Conservation (phyloP, 192 early-diverging fungal species). For the Chytriomyces sp. region DNA sequence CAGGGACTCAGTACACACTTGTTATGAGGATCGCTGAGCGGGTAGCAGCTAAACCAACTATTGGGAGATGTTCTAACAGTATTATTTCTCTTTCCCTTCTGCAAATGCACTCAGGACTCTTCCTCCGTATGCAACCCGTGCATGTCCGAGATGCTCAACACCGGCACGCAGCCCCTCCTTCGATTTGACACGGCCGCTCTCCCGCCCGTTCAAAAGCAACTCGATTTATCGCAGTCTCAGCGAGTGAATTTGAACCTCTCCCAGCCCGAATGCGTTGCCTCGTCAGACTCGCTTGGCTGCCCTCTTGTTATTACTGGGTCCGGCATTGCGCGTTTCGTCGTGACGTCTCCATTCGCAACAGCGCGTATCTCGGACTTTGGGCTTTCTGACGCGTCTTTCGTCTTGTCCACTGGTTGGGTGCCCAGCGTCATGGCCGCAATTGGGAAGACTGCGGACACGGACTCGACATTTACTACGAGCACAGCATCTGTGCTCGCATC, state of each 20-base stretch:
- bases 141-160: neutral
- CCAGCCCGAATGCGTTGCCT: neutral
- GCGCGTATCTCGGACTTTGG: neutral
- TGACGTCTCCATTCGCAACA: neutral
- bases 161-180: neutral
- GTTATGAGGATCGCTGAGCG: neutral
- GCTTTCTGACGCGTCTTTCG: neutral
- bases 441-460: neutral
- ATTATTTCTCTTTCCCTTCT: neutral
- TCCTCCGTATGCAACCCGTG: neutral
- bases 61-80: neutral
- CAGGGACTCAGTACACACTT: neutral
- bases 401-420: slow-evolving; percentile 13
- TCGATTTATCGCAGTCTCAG: neutral
- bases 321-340: neutral
- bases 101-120: neutral
- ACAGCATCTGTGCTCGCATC: neutral
- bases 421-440: slow-evolving; percentile 3
- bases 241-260: neutral
- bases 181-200: neutral
- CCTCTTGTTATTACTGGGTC: no score
- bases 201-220: neutral
- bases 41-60: neutral
- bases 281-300: no score
- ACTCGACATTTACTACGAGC: neutral